Base-by-base conservation (phyloP, 495 filamentous ascomycete species). In the Trichoderma erinaceum region DNA sequence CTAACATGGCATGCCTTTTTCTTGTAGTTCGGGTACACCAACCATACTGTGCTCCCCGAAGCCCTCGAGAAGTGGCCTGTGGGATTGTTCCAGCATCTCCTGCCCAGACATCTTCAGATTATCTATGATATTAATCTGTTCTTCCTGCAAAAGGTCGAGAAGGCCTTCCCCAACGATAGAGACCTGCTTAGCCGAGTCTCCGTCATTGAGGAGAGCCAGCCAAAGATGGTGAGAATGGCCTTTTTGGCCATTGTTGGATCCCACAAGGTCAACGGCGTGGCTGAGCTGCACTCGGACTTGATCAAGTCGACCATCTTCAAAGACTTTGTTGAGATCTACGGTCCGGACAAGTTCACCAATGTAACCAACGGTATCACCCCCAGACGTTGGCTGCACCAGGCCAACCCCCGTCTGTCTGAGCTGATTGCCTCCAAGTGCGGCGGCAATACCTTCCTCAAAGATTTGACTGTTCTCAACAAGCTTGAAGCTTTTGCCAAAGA, bases 251-350 rank as follows among this genome's bases (percentile, higher is more conserved):
- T 97, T 70, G 93, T 99, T 73, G 95, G 96, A 38, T 98, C 95
- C 27, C 95, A 99, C 84, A 98, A 98, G 78, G 95, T 99, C 78
- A 99, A 99, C 73, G 95, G 95, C 73, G 95, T 99, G 35, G 95
- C 95, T 27, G 95, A 98, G 78, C 81, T 99, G 67, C 95, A 99
- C 78, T 99, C 95, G 5, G 95, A 99, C 74, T 84, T 99, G 27
- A 93, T 99, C 80, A 92, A 92, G 80, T 93, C 93, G 4, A 99
- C 95, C n/a, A 93, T 99, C 69, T 98, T 99, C 87, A 98, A 93
- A 78, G 96, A 98, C 78, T 99, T 99, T 74, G 94, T 99, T 50
- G 82, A 83, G 48, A 90, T 99, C 68, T 98, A 93, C 74, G 95
- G 95, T 4, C 88, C 90, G 0, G 95, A 99, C 82, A 96, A 96